Evolutionary conservation across 345 rosid species (phyloP).

Genomic region (Limnanthes douglasii): DNA sequence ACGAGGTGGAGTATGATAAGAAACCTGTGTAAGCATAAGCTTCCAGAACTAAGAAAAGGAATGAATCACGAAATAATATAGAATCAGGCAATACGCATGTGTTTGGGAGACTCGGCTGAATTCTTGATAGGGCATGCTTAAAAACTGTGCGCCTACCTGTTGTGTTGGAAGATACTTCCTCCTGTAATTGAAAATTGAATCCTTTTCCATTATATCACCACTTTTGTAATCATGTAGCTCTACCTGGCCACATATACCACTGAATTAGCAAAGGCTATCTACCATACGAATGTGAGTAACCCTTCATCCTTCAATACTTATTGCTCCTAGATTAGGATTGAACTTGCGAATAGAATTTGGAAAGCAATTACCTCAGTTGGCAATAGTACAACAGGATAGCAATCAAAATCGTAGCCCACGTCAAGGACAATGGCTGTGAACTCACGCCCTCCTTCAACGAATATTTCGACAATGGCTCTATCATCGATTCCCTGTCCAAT

Average conservation of each 20-base stretch:
- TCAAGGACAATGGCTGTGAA: conserved; percentile 90
- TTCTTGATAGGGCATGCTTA: conserved; percentile 5
- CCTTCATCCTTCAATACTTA: neutral
- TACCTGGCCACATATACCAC: conserved; percentile 39
- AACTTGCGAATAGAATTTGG: conserved; percentile 3
- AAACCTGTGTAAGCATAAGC: conserved; percentile 39
- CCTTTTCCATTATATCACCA: conserved; percentile 42
- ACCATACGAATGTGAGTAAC: conserved; percentile 1
- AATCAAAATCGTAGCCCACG: conserved; percentile 64
- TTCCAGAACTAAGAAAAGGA: conserved; percentile 6
- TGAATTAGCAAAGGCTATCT: conserved; percentile 6
- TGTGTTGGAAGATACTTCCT: conserved; percentile 94
- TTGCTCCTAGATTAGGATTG: neutral
- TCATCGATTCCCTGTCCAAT: conserved; percentile 66
- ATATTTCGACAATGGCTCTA: conserved; percentile 57
- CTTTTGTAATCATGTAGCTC: conserved; percentile 65
- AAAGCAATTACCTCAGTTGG: conserved; percentile 66
- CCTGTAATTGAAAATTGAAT: conserved; percentile 77
- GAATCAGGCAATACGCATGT: neutral
- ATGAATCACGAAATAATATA: conserved; percentile 5
- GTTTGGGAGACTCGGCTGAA: conserved; percentile 3
- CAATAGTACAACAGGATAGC: conserved; percentile 63
- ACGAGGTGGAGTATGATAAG: conserved; percentile 93
- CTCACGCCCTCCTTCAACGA: conserved; percentile 79
- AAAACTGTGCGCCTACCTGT: conserved; percentile 36